Conservation (phyloP, 805 yeast genomes). For the Candida quercuum region DNA sequence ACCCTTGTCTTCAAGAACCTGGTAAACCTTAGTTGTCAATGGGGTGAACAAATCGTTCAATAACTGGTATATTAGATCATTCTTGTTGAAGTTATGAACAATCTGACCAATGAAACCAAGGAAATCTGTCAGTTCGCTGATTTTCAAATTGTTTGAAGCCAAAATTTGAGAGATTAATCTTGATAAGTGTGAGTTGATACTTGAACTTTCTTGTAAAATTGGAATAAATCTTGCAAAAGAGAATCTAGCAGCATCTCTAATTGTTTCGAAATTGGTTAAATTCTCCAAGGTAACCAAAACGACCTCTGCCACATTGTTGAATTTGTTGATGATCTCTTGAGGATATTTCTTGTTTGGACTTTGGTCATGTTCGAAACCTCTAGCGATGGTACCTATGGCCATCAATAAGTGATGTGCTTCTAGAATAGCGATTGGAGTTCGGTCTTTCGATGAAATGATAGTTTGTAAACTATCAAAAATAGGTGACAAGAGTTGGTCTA, state of each 20-base stretch:
- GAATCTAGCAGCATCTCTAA: conserved; percentile 83
- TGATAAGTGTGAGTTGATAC: conserved; percentile 49
- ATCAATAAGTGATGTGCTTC: conserved; percentile 83
- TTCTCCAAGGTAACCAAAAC: conserved; percentile 78
- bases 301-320: conserved; percentile 72
- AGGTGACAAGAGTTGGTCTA: conserved; percentile 70
- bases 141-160: conserved; percentile 49
- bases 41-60: conserved; percentile 72
- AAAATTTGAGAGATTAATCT: conserved; percentile 67
- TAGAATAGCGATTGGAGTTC: conserved; percentile 42
- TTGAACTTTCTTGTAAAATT: conserved; percentile 42
- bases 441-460: conserved; percentile 44
- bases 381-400: conserved; percentile 85
- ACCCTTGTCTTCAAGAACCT: conserved; percentile 38
- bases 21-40: conserved; percentile 59
- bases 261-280: conserved; percentile 56
- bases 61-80: conserved; percentile 65
- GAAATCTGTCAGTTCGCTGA: conserved; percentile 72
- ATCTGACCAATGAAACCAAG: conserved; percentile 84
- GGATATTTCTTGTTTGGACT: conserved; percentile 28
- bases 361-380: conserved; percentile 57
- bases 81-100: conserved; percentile 66
- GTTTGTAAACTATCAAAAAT: conserved; percentile 65
- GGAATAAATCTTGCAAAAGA: conserved; percentile 85
- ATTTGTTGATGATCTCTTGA: conserved; percentile 38